A percentile compares a stretch with the other conserved stretches of the same genome.
Evolutionary conservation across 1,284 basidiomycete genomes (phyloP).

Genomic region (Fereydounia khargensis): DNA sequence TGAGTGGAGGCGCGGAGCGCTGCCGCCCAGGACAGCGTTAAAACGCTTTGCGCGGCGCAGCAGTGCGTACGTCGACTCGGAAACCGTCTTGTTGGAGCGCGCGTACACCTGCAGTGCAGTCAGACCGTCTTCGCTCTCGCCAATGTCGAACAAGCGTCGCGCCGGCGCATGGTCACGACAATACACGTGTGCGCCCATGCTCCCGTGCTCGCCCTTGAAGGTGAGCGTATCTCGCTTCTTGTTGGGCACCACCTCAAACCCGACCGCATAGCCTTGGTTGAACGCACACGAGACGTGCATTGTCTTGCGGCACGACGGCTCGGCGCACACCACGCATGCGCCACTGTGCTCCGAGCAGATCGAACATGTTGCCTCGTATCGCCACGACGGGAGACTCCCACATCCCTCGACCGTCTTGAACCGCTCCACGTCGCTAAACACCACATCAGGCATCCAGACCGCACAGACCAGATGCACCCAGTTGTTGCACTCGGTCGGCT

Average conservation of each 20-base stretch:
- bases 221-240: constrained; percentile 63
- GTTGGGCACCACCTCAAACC: constrained; percentile 82
- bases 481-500: constrained; percentile 88
- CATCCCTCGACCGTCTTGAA: constrained; percentile 83
- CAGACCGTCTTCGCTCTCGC: constrained; percentile 71
- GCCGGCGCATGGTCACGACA: background rate
- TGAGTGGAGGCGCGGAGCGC: no score
- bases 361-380: constrained; percentile 58
- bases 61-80: constrained; percentile 39
- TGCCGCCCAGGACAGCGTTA: no score
- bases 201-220: constrained; percentile 83
- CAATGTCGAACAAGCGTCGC: no score
- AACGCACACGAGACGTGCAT: constrained; percentile 90
- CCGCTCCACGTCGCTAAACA: constrained; percentile 71
- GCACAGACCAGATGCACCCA: constrained; percentile 91
- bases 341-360: constrained; percentile 69
- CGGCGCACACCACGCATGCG: constrained; percentile 77
- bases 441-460: constrained; percentile 78
- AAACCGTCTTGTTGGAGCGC: constrained; percentile 75
- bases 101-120: constrained; percentile 83
- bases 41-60: constrained; percentile 41
- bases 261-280: constrained; percentile 70
- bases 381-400: constrained; percentile 65
- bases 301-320: constrained; percentile 67
- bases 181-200: constrained; percentile 63